These are phyloP conservation scores for Nemania abortiva DNA, from an alignment of 2,329 filamentous ascomycete genomes.

Conservation along the genomic window DNA sequence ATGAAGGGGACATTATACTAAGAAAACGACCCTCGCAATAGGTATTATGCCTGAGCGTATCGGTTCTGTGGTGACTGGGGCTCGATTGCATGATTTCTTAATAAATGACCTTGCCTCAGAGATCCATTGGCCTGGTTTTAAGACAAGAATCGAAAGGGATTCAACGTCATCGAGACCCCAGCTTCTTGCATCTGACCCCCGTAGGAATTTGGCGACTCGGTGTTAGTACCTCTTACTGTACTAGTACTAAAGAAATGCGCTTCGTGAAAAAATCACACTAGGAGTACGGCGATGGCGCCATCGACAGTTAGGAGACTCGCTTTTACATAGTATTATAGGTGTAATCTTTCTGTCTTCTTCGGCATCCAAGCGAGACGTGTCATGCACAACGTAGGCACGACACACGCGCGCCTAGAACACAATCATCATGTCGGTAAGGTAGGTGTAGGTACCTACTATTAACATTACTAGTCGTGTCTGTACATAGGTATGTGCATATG, in stretches of 20 bases:
- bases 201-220: slow-evolving; percentile 7
- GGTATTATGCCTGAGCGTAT: neutral
- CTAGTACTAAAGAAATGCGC: neutral
- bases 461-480: neutral
- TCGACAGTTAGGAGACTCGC: neutral
- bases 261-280: neutral
- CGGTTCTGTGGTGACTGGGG: neutral
- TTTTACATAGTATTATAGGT: neutral
- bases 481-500: neutral
- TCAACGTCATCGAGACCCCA: slow-evolving; percentile 23
- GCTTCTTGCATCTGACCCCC: slow-evolving; percentile 6
- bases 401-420: slow-evolving; percentile 2
- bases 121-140: slow-evolving; percentile 6
- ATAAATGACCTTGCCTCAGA: slow-evolving; percentile 6
- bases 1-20: neutral
- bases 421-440: neutral
- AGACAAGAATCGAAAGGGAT: slow-evolving; percentile 6
- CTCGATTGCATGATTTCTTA: slow-evolving; percentile 17
- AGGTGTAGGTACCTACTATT: neutral
- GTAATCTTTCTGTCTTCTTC: neutral
- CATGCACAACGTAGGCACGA: neutral
- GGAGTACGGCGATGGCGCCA: neutral
- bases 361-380: neutral
- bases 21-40: neutral
- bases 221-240: neutral